Evolutionary conservation across 495 filamentous ascomycete species (phyloP).

Genomic region (Xylaria sp.): DNA sequence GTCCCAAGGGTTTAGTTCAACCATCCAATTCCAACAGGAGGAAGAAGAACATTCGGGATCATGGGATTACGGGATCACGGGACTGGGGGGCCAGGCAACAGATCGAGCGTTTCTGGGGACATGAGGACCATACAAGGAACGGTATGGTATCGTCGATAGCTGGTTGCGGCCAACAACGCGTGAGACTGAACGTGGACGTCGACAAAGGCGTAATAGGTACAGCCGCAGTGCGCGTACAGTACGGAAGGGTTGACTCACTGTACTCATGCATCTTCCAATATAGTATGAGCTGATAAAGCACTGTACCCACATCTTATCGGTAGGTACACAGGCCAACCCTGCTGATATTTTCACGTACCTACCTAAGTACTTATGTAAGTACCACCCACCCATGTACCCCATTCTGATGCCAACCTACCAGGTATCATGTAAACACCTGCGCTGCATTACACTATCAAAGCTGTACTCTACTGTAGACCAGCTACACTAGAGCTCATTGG

Average conservation of each 20-base stretch:
- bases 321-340: too few relatives aligned
- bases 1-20: background rate
- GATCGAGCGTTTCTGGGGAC: background rate
- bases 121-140: background rate
- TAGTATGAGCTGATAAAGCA: background rate
- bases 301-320: background rate
- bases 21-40: background rate
- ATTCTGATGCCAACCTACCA: too few relatives aligned
- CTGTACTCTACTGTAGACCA: too few relatives aligned
- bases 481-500: background rate
- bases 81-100: background rate
- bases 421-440: too few relatives aligned
- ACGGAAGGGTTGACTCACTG: background rate
- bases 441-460: too few relatives aligned
- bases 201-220: conserved; percentile 10
- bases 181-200: background rate
- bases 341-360: too few relatives aligned
- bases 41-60: background rate
- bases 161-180: background rate
- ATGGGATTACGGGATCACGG: too few relatives aligned
- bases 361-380: too few relatives aligned
- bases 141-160: background rate
- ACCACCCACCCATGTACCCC: too few relatives aligned
- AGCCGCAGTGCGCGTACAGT: background rate
- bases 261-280: background rate